Percentiles rank a stretch among this genome's conserved stretches.
Evolutionary conservation across 2,329 filamentous ascomycete species (phyloP).

Genomic region (Sclerotinia trifoliorum): DNA sequence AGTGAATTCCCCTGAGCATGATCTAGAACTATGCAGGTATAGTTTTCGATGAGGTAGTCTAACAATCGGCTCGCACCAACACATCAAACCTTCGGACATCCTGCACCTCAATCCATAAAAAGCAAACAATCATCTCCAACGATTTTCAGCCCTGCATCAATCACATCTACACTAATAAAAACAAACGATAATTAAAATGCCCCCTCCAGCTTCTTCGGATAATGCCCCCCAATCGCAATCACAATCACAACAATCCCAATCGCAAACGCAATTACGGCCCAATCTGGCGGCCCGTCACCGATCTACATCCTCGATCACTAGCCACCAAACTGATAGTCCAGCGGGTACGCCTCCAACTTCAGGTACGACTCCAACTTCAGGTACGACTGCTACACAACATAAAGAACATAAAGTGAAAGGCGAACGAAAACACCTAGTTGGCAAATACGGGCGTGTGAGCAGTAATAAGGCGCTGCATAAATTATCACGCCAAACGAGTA

Average conservation of each 20-base stretch:
- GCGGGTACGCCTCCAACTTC: constrained; percentile 30
- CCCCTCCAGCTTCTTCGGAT: constrained; percentile 19
- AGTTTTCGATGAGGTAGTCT: constrained; percentile 11
- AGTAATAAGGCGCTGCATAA: constrained; percentile 38
- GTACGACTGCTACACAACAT: constrained; percentile 32
- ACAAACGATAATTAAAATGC: constrained; percentile 16
- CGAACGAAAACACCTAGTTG: constrained; percentile 35
- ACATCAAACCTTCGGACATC: constrained; percentile 10
- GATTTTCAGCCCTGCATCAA: constrained; percentile 22
- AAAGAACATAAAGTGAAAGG: constrained; percentile 32
- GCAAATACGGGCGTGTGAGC: constrained; percentile 30
- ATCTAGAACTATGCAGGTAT: constrained; percentile 12
- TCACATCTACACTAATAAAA: constrained; percentile 16
- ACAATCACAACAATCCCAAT: constrained; percentile 24
- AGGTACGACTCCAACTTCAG: constrained; percentile 24
- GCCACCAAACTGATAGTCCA: constrained; percentile 23
- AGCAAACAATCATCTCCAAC: constrained; percentile 27
- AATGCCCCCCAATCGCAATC: constrained; percentile 17
- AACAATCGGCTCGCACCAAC: constrained; percentile 22
- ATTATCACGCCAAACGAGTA: constrained; percentile 24
- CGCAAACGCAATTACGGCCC: constrained; percentile 28
- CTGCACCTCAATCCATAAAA: constrained; percentile 26
- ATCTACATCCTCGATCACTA: constrained; percentile 32
- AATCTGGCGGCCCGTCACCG: constrained; percentile 29
- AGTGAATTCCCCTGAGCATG: background rate